phyloP scores from a whole-genome alignment of 176 grass and related monocot species.

The Cenchrus fungigraminus region DNA sequence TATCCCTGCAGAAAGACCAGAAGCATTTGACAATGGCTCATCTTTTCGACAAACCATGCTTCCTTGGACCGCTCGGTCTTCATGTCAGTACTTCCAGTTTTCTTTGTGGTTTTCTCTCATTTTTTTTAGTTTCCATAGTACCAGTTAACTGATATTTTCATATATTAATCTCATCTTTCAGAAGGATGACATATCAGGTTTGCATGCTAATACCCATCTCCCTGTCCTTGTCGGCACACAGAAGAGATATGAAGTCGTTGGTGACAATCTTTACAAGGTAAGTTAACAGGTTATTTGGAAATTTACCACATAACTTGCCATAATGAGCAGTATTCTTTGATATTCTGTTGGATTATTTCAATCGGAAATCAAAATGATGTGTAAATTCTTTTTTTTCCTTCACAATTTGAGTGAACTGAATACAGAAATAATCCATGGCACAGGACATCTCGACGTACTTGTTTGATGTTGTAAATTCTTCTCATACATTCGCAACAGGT shows the following conservation, averaged over 20 bases:
- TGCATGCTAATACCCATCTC: conserved; percentile 88
- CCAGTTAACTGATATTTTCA: background rate
- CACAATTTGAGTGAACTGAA: conserved; percentile 17
- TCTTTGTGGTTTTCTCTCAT: background rate
- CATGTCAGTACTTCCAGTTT: conserved; percentile 53
- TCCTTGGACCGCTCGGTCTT: conserved; percentile 81
- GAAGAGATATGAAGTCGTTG: conserved; percentile 81
- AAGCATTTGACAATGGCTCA: conserved; percentile 90
- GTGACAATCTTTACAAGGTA: conserved; percentile 94
- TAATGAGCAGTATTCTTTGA: background rate
- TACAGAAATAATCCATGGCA: conserved; percentile 4
- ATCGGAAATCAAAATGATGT: background rate
- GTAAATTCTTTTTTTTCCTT: background rate
- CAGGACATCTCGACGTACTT: conserved; percentile 83
- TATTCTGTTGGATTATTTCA: background rate
- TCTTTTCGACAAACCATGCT: conserved; percentile 96
- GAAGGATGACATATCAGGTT: conserved; percentile 74
- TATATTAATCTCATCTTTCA: conserved; percentile 30
- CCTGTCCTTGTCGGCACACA: conserved; percentile 72
- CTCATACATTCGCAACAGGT: conserved; percentile 86
- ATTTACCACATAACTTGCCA: background rate
- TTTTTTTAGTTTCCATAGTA: background rate
- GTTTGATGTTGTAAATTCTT: conserved; percentile 78
- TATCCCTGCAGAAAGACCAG: conserved; percentile 63
- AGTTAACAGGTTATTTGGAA: background rate